Evolutionary conservation across 2,329 filamentous ascomycete species (phyloP), one percentile per base, ranked within the genome.

Genomic region (Teratosphaeria zuluensis): DNA sequence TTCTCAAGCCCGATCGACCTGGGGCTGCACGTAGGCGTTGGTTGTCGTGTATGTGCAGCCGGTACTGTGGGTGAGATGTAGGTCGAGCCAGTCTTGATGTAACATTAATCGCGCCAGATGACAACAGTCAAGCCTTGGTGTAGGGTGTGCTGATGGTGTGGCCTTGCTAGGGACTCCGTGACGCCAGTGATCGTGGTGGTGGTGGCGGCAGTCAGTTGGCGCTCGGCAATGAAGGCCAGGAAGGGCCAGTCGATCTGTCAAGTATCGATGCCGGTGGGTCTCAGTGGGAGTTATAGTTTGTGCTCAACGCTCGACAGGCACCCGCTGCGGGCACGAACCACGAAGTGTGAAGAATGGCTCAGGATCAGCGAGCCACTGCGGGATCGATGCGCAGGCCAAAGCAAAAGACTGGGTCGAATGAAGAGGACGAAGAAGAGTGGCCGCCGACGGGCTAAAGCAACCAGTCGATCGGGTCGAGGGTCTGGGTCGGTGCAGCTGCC

Each of bases 131-230:
- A 21, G 19, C 42, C 19, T 21, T 48, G 54, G 54, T 9, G 14
- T 28, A 30, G 35, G 31, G 14, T 46, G 38, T 56, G 38, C 38
- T 24, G 54, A 55, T 28, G 14, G 19, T 19, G 53, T 28, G 24
- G 31, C 21, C 16, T 32, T 33, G 19, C 4, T 31, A 19, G 19
- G 28, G 19, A 16, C 8, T 9, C 8, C 21, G 12, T 4, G 52
- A 55, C 16, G 16, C 21, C 31, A 14, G 21, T 28, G 53, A 21
- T 24, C 24, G 31, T 38, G 42, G 42, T 48, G 33, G 33, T 54
- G 53, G 35, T 51, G 46, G 54, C 54, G 54, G 54, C 54, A 56
- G 35, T 56, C 46, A 12, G 24, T 11, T 48, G 54, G 38, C 54
- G 21, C 12, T 19, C 54, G 54, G 54, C 54, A 51, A 51, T 11